Conservation (phyloP, 371 early-diverging fungal species). For the Rhizopus arrhizus region DNA sequence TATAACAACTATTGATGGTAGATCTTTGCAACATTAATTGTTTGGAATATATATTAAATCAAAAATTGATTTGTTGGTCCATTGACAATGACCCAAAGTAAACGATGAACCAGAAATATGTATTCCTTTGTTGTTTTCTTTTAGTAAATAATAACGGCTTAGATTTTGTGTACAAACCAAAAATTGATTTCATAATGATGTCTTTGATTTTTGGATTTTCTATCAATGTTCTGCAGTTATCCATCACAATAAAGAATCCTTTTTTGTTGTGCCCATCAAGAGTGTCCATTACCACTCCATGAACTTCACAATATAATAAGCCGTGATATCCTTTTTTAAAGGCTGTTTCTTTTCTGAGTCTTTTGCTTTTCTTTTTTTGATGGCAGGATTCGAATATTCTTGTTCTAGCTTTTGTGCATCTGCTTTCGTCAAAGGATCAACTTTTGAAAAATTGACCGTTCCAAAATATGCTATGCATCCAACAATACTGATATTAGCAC, state of each 20-base stretch:
- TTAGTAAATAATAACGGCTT: neutral
- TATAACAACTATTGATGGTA: neutral
- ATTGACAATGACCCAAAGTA: neutral
- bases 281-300: neutral
- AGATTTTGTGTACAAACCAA: conserved; percentile 1
- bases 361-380: conserved; percentile 7
- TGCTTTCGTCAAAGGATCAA: conserved; percentile 9
- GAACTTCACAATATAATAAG: neutral
- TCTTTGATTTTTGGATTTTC: too few species aligned
- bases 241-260: neutral
- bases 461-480: conserved; percentile 14
- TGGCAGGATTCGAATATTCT: conserved; percentile 6
- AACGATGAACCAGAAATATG: neutral
- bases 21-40: neutral
- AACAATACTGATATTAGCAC: conserved; percentile 16
- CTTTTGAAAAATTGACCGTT: conserved; percentile 17
- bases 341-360: conserved; percentile 3
- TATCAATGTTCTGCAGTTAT: conserved; percentile 5
- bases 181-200: too few species aligned
- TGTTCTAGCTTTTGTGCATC: conserved; percentile 10
- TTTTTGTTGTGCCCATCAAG: conserved; percentile 4
- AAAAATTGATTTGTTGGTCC: neutral
- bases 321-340: conserved; percentile 8
- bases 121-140: neutral
- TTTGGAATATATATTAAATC: neutral